Conservation (phyloP, 2,329 filamentous ascomycete genomes). For the Alternaria rosae region DNA sequence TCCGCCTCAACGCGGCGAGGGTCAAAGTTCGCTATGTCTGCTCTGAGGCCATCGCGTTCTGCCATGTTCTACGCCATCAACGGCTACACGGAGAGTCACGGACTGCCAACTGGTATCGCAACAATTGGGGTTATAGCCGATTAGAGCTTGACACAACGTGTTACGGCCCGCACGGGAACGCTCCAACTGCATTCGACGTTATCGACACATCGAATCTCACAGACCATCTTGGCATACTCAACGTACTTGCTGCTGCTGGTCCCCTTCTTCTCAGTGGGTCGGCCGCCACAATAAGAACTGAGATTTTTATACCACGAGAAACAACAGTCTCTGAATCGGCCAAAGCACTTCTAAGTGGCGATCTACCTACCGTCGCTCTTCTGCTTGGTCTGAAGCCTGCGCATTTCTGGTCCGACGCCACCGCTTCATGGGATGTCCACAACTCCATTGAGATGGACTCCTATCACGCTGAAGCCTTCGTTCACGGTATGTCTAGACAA, state of each 20-base stretch:
- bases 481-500: too few relatives aligned
- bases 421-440: too few relatives aligned
- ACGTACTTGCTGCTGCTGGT: conserved; percentile 57
- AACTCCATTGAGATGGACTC: too few relatives aligned
- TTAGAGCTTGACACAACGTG: conserved; percentile 54
- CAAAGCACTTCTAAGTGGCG: too few relatives aligned
- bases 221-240: background rate
- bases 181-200: conserved; percentile 59
- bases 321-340: too few relatives aligned
- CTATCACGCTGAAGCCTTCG: too few relatives aligned
- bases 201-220: conserved; percentile 58
- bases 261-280: too few relatives aligned
- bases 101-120: conserved; percentile 56
- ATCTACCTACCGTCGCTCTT: too few relatives aligned
- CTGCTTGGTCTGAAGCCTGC: too few relatives aligned
- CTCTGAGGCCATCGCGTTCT: background rate
- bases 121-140: conserved; percentile 49
- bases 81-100: conserved; percentile 37
- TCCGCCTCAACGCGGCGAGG: conserved; percentile 21
- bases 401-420: too few relatives aligned
- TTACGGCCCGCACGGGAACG: conserved; percentile 50
- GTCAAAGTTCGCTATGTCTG: conserved; percentile 51
- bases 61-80: background rate
- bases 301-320: too few relatives aligned
- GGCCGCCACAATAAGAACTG: too few relatives aligned